These are phyloP conservation scores for Talaromyces piceae DNA, from an alignment of 2,329 filamentous ascomycete genomes.

Conservation along the genomic window DNA sequence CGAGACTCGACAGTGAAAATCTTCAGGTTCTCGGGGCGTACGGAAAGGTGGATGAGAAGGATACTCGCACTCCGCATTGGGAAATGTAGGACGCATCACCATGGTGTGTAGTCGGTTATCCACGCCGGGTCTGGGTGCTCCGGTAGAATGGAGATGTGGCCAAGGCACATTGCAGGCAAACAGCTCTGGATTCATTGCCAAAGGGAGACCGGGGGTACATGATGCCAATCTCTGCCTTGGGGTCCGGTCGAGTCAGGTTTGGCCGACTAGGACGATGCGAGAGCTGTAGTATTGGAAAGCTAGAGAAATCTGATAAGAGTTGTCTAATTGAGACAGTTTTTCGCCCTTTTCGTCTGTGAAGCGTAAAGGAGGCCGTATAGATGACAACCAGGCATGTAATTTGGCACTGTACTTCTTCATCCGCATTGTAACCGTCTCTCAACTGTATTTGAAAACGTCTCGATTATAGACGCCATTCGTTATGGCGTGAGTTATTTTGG, in stretches of 20 bases:
- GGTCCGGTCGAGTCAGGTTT: constrained; percentile 31
- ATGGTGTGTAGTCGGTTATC: constrained; percentile 29
- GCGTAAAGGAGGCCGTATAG: constrained; percentile 25
- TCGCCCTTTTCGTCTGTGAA: constrained; percentile 25
- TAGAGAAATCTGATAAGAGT: constrained; percentile 28
- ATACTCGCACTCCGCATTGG: constrained; percentile 37
- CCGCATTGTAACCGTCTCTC: constrained; percentile 25
- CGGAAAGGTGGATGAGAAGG: constrained; percentile 22
- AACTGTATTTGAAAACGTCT: constrained; percentile 24
- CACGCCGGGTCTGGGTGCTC: constrained; percentile 26
- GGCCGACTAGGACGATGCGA: constrained; percentile 36
- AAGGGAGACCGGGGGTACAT: background rate
- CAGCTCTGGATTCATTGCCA: constrained; percentile 15
- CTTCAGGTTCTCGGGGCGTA: background rate
- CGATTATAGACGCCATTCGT: constrained; percentile 35
- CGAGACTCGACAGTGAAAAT: background rate
- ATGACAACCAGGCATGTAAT: constrained; percentile 29
- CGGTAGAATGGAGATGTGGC: constrained; percentile 32
- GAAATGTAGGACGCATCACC: constrained; percentile 38
- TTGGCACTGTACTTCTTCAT: constrained; percentile 24
- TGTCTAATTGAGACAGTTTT: constrained; percentile 13
- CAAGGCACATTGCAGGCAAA: constrained; percentile 33
- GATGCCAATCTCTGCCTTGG: constrained; percentile 9
- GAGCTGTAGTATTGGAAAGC: constrained; percentile 37
- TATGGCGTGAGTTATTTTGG: constrained; percentile 29